Conservation (phyloP, 495 filamentous ascomycete genomes). For the Hypoxylon crocopeplum region DNA sequence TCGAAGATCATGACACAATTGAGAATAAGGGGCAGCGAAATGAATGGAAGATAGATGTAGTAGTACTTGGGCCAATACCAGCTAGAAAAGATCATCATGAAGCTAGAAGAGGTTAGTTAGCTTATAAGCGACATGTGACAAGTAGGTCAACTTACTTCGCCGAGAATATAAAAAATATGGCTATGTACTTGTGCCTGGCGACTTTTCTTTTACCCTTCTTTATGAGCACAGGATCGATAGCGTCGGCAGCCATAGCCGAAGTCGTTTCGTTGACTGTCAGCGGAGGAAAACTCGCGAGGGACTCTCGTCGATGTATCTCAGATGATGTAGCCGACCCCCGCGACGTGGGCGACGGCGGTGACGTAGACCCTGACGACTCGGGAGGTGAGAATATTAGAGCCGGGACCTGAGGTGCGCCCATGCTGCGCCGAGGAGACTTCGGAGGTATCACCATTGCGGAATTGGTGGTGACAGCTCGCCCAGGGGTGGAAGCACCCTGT, state of each 20-base stretch:
- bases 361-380: not conserved
- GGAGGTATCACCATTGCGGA: not conserved
- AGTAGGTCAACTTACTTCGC: constrained; percentile 19
- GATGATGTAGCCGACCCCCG: not conserved
- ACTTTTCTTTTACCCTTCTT: constrained; percentile 30
- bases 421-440: not conserved
- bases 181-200: constrained; percentile 25
- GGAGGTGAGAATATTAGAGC: not conserved
- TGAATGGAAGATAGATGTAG: constrained; percentile 37
- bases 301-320: not conserved
- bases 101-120: constrained; percentile 14
- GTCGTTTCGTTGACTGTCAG: constrained; percentile 26
- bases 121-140: not conserved
- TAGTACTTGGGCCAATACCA: constrained; percentile 38
- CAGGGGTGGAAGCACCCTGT: not conserved
- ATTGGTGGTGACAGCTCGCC: constrained; percentile 1
- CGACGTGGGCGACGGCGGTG: not conserved
- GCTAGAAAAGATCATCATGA: constrained; percentile 38
- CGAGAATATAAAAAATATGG: constrained; percentile 21
- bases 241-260: constrained; percentile 23
- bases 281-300: constrained; percentile 13
- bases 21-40: constrained; percentile 35
- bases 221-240: constrained; percentile 26
- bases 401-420: not conserved
- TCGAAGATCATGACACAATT: constrained; percentile 38